Evolutionary conservation across 345 rosid genomes (phyloP).

Genomic region (Xanthoceras sorbifolium): DNA sequence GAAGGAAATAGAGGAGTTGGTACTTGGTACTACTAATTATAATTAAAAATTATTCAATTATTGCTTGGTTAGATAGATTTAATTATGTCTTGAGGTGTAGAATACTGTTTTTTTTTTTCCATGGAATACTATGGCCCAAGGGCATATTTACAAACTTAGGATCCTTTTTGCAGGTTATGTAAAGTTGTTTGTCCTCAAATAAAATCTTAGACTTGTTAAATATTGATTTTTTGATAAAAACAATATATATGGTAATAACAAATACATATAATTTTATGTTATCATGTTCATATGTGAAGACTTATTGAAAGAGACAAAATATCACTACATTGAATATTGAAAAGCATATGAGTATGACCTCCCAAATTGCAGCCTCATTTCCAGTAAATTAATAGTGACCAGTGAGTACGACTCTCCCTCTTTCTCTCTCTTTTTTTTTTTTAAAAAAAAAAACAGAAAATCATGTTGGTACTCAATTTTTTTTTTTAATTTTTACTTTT

Average conservation of each 20-base stretch:
- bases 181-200: neutral
- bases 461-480: no score
- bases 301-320: conserved; percentile 9
- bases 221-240: neutral
- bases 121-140: neutral
- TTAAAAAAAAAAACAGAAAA: no score
- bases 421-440: neutral
- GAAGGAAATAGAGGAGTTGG: neutral
- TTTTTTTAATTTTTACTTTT: no score
- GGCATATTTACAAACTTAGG: neutral
- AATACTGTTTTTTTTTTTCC: no score
- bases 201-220: neutral
- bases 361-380: conserved; percentile 2
- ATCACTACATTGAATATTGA: neutral
- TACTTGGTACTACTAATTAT: no score
- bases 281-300: neutral
- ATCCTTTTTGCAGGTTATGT: neutral
- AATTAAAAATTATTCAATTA: no score
- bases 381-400: neutral
- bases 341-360: neutral
- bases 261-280: neutral
- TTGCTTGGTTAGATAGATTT: neutral
- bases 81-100: no score
- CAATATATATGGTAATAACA: neutral
- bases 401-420: neutral